Conservation (phyloP, 2,329 filamentous ascomycete genomes). For the Fusarium aywerte region DNA sequence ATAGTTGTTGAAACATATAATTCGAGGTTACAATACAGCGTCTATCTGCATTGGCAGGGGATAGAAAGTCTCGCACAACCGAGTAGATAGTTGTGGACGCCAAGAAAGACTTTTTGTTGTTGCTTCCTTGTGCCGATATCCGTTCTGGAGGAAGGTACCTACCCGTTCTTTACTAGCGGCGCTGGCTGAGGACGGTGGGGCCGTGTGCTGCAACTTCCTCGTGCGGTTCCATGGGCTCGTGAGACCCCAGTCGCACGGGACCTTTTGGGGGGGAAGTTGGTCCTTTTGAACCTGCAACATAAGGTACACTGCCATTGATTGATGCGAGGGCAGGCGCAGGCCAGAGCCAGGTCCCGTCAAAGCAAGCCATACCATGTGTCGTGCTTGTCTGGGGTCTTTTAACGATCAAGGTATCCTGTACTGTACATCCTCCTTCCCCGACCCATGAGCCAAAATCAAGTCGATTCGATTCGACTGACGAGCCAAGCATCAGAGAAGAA, state of each 20-base stretch:
- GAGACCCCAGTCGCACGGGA: conserved; percentile 44
- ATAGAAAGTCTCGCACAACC: conserved; percentile 1
- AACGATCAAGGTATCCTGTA: conserved; percentile 30
- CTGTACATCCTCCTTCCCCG: conserved; percentile 26
- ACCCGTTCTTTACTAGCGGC: conserved; percentile 41
- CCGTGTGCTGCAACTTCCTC: conserved; percentile 38
- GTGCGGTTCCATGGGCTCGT: conserved; percentile 41
- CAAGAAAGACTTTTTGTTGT: conserved; percentile 15
- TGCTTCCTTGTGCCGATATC: conserved; percentile 27
- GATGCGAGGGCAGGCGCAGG: conserved; percentile 14
- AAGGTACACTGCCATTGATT: conserved; percentile 14
- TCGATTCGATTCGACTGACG: not conserved
- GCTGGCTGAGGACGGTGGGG: conserved; percentile 31
- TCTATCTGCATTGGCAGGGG: conserved; percentile 18
- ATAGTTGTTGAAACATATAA: conserved; percentile 5
- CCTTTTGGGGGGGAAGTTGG: conserved; percentile 46
- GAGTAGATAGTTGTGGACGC: not conserved
- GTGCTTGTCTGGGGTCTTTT: conserved; percentile 25
- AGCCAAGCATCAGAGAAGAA: conserved; percentile 7
- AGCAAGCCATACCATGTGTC: conserved; percentile 38
- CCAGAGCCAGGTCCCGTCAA: conserved; percentile 22
- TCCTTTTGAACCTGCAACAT: conserved; percentile 40
- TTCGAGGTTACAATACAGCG: conserved; percentile 17
- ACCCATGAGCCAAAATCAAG: conserved; percentile 16
- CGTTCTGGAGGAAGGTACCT: conserved; percentile 33